These are phyloP conservation scores for Stachybotrys chartarum DNA, from an alignment of 2,329 filamentous ascomycete species.

Conservation along the genomic window DNA sequence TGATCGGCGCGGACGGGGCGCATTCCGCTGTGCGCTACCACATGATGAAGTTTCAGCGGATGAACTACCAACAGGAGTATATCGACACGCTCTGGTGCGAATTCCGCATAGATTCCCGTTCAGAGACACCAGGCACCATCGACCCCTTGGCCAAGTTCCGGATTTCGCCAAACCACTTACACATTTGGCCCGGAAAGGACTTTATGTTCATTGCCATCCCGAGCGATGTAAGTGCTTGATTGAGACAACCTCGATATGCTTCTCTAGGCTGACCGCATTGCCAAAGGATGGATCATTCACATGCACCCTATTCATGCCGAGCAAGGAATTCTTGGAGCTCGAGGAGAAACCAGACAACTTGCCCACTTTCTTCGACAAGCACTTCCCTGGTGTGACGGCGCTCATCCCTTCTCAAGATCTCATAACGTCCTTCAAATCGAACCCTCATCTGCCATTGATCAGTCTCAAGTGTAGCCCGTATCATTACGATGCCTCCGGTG, in stretches of 20 bases:
- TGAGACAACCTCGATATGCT: neutral
- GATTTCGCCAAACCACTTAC: slow-evolving; percentile 87
- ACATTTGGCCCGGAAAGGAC: slow-evolving; percentile 91
- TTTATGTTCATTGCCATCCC: slow-evolving; percentile 99
- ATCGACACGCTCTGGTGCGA: slow-evolving; percentile 98
- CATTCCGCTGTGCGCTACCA: slow-evolving; percentile 89
- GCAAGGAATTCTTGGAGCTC: slow-evolving; percentile 59
- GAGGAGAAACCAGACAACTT: slow-evolving; percentile 55
- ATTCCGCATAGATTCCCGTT: slow-evolving; percentile 64
- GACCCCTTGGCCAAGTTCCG: slow-evolving; percentile 48
- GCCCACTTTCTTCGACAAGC: slow-evolving; percentile 66
- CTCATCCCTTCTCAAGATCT: slow-evolving; percentile 64
- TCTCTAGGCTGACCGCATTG: neutral
- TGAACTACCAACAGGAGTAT: slow-evolving; percentile 91
- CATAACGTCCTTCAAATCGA: slow-evolving; percentile 65
- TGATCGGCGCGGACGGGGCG: slow-evolving; percentile 92
- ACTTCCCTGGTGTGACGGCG: slow-evolving; percentile 81
- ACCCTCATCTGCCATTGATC: slow-evolving; percentile 88
- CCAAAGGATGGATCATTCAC: slow-evolving; percentile 80
- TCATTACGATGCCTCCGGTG: slow-evolving; percentile 68
- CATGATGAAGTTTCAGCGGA: slow-evolving; percentile 87
- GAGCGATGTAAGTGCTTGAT: slow-evolving; percentile 40
- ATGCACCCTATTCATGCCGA: slow-evolving; percentile 85
- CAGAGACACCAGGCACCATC: slow-evolving; percentile 15
- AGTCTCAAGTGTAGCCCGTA: slow-evolving; percentile 89